Evolutionary conservation across 2,329 filamentous ascomycete genomes (phyloP).

Genomic region (Ophiostoma angusticollis): DNA sequence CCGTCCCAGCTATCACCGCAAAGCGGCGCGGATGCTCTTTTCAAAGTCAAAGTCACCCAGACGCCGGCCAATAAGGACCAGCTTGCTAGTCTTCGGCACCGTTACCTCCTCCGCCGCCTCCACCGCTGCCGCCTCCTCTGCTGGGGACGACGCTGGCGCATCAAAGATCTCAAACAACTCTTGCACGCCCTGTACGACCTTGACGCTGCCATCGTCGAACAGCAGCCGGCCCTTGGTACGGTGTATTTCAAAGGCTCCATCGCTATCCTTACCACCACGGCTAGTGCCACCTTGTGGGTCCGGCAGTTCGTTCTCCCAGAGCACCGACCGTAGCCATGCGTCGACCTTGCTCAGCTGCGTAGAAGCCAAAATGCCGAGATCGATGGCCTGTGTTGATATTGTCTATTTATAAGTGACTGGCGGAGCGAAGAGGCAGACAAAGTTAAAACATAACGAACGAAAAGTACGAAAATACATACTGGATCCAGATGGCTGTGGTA

Average conservation of each 20-base stretch:
- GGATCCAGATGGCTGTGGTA: constrained; percentile 78
- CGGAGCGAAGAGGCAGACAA: neutral
- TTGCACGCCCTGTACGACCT: constrained; percentile 80
- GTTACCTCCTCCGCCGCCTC: constrained; percentile 9
- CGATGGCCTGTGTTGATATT: constrained; percentile 71
- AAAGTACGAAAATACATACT: constrained; percentile 27
- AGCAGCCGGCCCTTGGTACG: constrained; percentile 71
- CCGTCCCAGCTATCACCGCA: neutral
- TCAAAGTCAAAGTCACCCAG: constrained; percentile 39
- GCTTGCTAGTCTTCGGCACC: constrained; percentile 33
- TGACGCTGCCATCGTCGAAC: constrained; percentile 49
- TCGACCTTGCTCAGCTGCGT: constrained; percentile 55
- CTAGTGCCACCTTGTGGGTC: constrained; percentile 10
- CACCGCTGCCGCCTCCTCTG: constrained; percentile 15
- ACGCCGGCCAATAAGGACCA: constrained; percentile 51
- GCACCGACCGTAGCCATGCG: constrained; percentile 64
- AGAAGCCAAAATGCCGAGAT: constrained; percentile 45
- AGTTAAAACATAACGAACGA: neutral
- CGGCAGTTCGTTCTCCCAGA: constrained; percentile 67
- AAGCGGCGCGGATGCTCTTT: constrained; percentile 22
- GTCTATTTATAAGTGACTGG: constrained; percentile 34
- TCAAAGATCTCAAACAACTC: constrained; percentile 91
- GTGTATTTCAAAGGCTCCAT: constrained; percentile 61
- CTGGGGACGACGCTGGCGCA: constrained; percentile 22
- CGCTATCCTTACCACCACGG: constrained; percentile 12